Evolutionary conservation across 768 basidiomycete species (phyloP).

Genomic region (Mrakia blollopis): DNA sequence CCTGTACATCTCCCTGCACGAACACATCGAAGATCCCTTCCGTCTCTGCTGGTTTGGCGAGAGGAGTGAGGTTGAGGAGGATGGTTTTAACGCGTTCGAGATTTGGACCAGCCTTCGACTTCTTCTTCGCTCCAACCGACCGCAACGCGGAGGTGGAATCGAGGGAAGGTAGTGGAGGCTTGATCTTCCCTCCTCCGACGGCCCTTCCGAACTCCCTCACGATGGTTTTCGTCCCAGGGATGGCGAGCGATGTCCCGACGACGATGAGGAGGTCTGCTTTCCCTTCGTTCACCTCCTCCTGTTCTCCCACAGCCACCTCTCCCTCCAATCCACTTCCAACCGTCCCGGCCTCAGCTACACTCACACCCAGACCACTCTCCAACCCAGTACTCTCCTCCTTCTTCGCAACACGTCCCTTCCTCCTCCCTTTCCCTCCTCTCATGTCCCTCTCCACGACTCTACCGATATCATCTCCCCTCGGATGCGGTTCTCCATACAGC

Average conservation of each 20-base stretch:
- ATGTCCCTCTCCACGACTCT: conserved; percentile 76
- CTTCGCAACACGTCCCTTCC: neutral
- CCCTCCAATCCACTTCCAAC: neutral
- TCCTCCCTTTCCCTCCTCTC: conserved; percentile 50
- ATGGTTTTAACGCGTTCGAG: conserved; percentile 54
- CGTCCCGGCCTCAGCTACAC: neutral
- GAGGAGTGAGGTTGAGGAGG: conserved; percentile 78
- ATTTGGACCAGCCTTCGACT: neutral
- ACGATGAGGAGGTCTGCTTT: conserved; percentile 81
- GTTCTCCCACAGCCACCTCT: neutral
- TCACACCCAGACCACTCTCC: neutral
- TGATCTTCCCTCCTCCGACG: conserved; percentile 42
- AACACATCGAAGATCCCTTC: conserved; percentile 85
- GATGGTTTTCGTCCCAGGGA: conserved; percentile 87
- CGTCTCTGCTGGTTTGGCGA: conserved; percentile 66
- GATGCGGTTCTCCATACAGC: conserved; percentile 79
- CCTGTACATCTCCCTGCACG: conserved; percentile 81
- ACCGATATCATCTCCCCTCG: conserved; percentile 77
- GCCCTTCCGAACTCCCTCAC: conserved; percentile 75
- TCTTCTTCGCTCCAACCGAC: neutral
- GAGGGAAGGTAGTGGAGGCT: too few relatives aligned
- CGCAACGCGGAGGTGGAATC: neutral
- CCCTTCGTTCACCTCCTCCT: conserved; percentile 33
- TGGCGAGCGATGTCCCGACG: conserved; percentile 80
- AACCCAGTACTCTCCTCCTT: neutral